Evolutionary conservation across 805 yeast genomes (phyloP).

Genomic region (Starmerella vaccinii): DNA sequence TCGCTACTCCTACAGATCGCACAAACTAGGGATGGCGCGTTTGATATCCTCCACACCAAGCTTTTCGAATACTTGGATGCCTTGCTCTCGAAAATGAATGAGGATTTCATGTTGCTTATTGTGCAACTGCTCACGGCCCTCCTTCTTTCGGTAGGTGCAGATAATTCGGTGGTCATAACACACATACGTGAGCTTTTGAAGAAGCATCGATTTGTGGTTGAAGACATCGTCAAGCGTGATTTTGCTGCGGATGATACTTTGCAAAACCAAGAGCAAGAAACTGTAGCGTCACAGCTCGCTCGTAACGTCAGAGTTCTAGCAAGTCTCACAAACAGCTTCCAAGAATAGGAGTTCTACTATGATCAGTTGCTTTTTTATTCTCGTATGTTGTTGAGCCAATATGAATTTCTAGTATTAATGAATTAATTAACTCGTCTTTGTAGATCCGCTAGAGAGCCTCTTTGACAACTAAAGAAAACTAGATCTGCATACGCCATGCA

Average conservation of each 20-base stretch:
- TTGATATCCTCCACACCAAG: slow-evolving; percentile 62
- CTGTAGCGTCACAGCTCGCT: slow-evolving; percentile 5
- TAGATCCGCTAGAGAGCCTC: too few species aligned
- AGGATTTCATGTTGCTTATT: slow-evolving; percentile 60
- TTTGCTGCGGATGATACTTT: slow-evolving; percentile 1
- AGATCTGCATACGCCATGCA: slow-evolving; percentile 13
- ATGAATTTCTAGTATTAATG: too few species aligned
- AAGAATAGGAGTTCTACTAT: too few species aligned
- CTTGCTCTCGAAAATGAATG: slow-evolving; percentile 43
- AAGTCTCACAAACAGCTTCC: not conserved
- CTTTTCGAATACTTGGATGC: slow-evolving; percentile 54
- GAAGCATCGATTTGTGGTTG: slow-evolving; percentile 34
- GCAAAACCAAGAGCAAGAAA: not conserved
- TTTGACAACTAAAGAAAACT: too few species aligned
- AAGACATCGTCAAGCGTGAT: slow-evolving; percentile 8
- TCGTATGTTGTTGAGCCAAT: too few species aligned
- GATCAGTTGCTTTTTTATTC: too few species aligned
- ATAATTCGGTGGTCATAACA: slow-evolving; percentile 48
- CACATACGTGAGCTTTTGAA: slow-evolving; percentile 44
- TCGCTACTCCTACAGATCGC: slow-evolving; percentile 65
- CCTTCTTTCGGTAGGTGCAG: slow-evolving; percentile 65
- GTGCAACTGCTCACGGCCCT: slow-evolving; percentile 63
- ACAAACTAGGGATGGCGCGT: slow-evolving; percentile 67
- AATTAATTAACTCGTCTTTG: too few species aligned
- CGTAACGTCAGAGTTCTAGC: slow-evolving; percentile 2